A percentile compares a stretch with the other conserved stretches of the same genome.
phyloP scores from a whole-genome alignment of 2,329 filamentous ascomycete species.

The Phialophora tarda region DNA sequence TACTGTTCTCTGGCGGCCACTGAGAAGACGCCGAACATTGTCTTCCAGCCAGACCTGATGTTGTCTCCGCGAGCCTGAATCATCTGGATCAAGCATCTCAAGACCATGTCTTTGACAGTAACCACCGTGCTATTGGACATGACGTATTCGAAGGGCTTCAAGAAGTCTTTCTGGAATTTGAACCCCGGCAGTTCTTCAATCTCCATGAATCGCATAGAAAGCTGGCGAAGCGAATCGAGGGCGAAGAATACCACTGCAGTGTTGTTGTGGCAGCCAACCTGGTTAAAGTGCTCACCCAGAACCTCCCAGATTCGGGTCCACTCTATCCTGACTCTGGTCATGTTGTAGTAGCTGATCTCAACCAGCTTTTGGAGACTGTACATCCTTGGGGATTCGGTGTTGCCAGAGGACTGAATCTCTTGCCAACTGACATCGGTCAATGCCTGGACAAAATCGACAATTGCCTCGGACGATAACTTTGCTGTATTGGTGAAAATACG shows the following conservation, averaged over 20 bases:
- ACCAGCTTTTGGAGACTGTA: constrained; percentile 98
- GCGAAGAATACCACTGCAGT: constrained; percentile 98
- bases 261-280: constrained; percentile 94
- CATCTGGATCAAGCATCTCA: constrained; percentile 98
- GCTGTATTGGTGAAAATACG: constrained; percentile 97
- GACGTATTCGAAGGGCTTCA: constrained; percentile 98
- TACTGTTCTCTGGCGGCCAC: constrained; percentile 92
- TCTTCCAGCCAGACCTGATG: constrained; percentile 96
- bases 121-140: constrained; percentile 91
- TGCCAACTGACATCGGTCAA: constrained; percentile 98
- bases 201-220: constrained; percentile 99
- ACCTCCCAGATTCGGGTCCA: constrained; percentile 99
- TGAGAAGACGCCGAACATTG: constrained; percentile 99
- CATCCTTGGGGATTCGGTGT: constrained; percentile 92
- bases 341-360: constrained; percentile 99
- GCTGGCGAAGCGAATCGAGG: constrained; percentile 88
- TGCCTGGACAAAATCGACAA: constrained; percentile 91
- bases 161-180: constrained; percentile 99
- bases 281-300: constrained; percentile 97
- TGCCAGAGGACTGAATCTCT: constrained; percentile 95
- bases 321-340: constrained; percentile 96
- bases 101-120: constrained; percentile 94
- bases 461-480: constrained; percentile 88
- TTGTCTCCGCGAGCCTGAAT: constrained; percentile 96
- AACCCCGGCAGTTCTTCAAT: constrained; percentile 97